Conservation (phyloP, 176 grass and related monocot genomes). For the Bonia amplexicaulis region DNA sequence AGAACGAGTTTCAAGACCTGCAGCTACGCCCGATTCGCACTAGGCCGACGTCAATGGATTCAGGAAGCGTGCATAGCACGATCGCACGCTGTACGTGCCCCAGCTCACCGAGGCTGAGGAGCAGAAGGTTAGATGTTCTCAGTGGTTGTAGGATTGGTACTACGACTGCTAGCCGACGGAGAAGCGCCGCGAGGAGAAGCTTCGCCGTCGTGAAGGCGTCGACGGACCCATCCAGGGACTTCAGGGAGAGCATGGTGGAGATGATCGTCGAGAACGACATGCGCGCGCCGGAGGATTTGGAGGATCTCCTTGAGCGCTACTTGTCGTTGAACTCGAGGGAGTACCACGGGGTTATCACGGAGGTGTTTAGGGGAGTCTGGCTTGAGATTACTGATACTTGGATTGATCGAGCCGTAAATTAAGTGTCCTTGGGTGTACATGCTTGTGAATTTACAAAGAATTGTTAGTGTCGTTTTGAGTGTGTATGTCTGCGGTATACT, state of each 20-base stretch:
- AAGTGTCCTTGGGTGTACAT: background rate
- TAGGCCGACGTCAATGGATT: background rate
- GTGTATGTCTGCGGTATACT: background rate
- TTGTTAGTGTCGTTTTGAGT: background rate
- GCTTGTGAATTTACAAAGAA: background rate
- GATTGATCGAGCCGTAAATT: constrained; percentile 2
- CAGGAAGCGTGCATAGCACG: background rate
- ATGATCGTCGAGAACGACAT: constrained; percentile 64
- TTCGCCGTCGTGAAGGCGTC: constrained; percentile 46
- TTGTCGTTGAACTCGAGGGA: constrained; percentile 55
- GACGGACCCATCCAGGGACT: constrained; percentile 47
- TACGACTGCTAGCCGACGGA: background rate
- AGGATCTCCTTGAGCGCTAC: constrained; percentile 62
- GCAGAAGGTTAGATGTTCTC: constrained; percentile 14
- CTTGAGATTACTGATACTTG: constrained; percentile 10
- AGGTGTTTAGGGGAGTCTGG: constrained; percentile 59
- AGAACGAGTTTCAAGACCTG: background rate
- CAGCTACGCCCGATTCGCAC: constrained; percentile 47
- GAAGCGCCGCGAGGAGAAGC: constrained; percentile 7
- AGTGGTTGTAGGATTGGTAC: background rate
- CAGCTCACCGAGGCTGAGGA: constrained; percentile 41
- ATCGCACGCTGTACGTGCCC: constrained; percentile 7
- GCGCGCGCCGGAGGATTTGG: constrained; percentile 38
- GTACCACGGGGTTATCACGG: constrained; percentile 71
- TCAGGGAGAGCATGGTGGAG: constrained; percentile 65